phyloP scores from a whole-genome alignment of 2,329 filamentous ascomycete genomes.

The Aotearoamyces nothofagi region DNA sequence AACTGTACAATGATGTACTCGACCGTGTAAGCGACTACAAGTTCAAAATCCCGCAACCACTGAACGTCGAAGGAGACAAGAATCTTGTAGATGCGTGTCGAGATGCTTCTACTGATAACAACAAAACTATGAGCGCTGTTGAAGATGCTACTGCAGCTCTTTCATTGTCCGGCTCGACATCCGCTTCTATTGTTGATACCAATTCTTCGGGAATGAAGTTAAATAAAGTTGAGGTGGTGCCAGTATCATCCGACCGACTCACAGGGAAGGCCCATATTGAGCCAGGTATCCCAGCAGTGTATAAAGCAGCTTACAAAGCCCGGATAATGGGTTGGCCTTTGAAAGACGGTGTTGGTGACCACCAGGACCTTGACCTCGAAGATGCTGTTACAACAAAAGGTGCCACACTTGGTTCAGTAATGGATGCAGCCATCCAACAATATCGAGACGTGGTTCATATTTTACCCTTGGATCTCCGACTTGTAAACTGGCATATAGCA shows the following conservation, averaged over 20 bases:
- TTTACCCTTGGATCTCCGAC: conserved; percentile 69
- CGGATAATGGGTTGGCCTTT: conserved; percentile 72
- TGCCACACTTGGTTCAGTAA: conserved; percentile 76
- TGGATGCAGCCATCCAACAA: conserved; percentile 82
- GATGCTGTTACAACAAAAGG: conserved; percentile 41
- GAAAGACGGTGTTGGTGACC: conserved; percentile 43
- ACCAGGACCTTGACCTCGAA: conserved; percentile 58
- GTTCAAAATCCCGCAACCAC: conserved; percentile 53
- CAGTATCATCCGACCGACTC: conserved; percentile 50
- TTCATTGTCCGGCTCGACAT: conserved; percentile 30
- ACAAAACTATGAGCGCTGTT: conserved; percentile 54
- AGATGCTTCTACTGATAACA: conserved; percentile 57
- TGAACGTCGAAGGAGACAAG: conserved; percentile 68
- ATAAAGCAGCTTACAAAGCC: conserved; percentile 64
- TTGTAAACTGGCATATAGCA: conserved; percentile 96
- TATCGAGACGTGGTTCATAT: conserved; percentile 75
- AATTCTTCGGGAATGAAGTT: not conserved
- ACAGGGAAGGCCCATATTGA: conserved; percentile 62
- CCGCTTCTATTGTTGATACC: conserved; percentile 15
- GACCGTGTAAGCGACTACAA: conserved; percentile 87
- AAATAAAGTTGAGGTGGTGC: conserved; percentile 36
- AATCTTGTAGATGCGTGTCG: conserved; percentile 70
- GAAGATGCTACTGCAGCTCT: conserved; percentile 56
- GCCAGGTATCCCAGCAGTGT: conserved; percentile 50
- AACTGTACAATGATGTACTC: conserved; percentile 86